Evolutionary conservation across 257 asterid species (phyloP).

Genomic region (Cruciata laevipes): DNA sequence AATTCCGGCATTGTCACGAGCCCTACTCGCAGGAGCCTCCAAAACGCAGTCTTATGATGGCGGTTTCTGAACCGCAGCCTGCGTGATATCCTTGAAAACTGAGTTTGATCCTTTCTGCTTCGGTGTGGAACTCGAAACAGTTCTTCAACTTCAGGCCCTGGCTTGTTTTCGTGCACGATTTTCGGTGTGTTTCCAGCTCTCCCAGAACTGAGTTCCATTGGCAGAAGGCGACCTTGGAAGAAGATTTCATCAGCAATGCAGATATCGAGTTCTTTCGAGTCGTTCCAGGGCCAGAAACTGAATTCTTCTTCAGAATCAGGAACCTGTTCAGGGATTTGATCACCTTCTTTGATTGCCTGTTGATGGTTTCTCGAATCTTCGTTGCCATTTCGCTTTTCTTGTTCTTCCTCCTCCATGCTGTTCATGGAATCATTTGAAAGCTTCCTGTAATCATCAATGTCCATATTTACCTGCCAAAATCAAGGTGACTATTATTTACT

Average conservation of each 20-base stretch:
- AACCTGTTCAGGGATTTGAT: not conserved
- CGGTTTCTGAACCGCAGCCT: slow-evolving; percentile 3
- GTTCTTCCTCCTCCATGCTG: slow-evolving; percentile 10
- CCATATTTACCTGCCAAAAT: not conserved
- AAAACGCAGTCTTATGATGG: slow-evolving; percentile 23
- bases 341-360: slow-evolving; percentile 13
- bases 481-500: not conserved
- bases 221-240: slow-evolving; percentile 68
- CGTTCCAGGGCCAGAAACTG: slow-evolving; percentile 37
- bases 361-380: slow-evolving; percentile 25
- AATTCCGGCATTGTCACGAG: slow-evolving; percentile 66
- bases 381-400: slow-evolving; percentile 33
- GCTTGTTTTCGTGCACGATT: slow-evolving; percentile 14
- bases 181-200: not conserved
- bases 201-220: slow-evolving; percentile 14
- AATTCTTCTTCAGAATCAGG: slow-evolving; percentile 43
- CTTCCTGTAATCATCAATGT: slow-evolving; percentile 11
- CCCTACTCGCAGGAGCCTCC: slow-evolving; percentile 61
- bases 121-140: slow-evolving; percentile 59
- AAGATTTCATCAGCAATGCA: slow-evolving; percentile 76
- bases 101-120: slow-evolving; percentile 63
- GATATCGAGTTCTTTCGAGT: slow-evolving; percentile 50
- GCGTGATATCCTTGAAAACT: slow-evolving; percentile 20
- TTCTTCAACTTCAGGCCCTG: slow-evolving; percentile 29
- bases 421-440: slow-evolving; percentile 3